Conservation (phyloP, 176 grass and related monocot genomes). For the Secale cereale region DNA sequence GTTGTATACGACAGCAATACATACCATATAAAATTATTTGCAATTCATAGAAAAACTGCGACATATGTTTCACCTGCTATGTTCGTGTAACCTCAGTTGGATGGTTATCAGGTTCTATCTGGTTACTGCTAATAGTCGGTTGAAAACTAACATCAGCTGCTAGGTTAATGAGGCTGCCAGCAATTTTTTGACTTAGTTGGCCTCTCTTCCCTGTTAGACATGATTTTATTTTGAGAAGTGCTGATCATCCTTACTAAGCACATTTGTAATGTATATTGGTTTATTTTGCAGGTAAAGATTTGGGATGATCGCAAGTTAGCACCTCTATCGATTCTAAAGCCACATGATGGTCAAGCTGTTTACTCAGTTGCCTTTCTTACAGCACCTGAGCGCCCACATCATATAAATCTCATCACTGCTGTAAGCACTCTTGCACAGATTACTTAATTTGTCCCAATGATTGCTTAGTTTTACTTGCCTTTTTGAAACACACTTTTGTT, state of each 20-base stretch:
- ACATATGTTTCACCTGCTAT: constrained; percentile 1
- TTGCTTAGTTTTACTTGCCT: background rate
- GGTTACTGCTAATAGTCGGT: background rate
- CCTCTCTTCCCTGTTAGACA: background rate
- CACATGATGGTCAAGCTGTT: constrained; percentile 91
- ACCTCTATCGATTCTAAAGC: constrained; percentile 62
- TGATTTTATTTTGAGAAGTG: background rate
- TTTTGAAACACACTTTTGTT: constrained; percentile 18
- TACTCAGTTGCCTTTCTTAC: constrained; percentile 91
- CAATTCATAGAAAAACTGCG: background rate
- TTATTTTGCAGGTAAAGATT: constrained; percentile 77
- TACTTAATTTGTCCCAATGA: background rate
- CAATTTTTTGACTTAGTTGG: background rate
- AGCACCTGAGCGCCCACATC: constrained; percentile 73
- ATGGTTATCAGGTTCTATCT: background rate
- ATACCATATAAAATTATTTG: background rate
- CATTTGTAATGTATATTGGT: constrained; percentile 22
- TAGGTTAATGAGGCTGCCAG: background rate
- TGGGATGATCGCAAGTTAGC: constrained; percentile 89
- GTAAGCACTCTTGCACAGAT: constrained; percentile 50
- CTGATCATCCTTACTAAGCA: background rate
- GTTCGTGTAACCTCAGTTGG: background rate
- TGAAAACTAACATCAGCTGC: background rate
- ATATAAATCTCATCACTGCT: constrained; percentile 96
- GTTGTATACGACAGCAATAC: background rate